Conservation (phyloP, 1,284 basidiomycete species). For the Ganoderma multipileum region DNA sequence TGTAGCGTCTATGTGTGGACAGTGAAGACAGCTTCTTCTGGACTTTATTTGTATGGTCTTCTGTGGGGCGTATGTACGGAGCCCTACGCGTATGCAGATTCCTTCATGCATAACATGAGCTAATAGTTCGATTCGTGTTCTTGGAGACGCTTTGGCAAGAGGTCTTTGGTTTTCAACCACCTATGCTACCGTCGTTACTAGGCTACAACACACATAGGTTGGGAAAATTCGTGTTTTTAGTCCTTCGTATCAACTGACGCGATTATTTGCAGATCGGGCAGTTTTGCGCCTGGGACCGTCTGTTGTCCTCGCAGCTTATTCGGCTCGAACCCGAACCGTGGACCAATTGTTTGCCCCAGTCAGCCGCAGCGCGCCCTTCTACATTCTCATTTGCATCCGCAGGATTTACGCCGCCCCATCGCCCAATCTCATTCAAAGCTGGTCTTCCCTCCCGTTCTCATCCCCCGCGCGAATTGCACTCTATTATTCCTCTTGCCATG, state of each 20-base stretch:
- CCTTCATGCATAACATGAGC: background rate
- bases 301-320: background rate
- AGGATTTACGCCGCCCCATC: background rate
- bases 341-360: background rate
- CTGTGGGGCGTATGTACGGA: slow-evolving; percentile 1
- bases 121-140: background rate
- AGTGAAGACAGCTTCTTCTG: background rate
- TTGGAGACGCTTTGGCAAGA: background rate
- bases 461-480: background rate
- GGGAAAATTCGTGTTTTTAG: background rate
- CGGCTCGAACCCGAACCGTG: background rate
- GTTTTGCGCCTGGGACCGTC: background rate
- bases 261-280: background rate
- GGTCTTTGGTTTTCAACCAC: background rate
- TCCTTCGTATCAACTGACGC: background rate
- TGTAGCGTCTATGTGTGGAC: background rate
- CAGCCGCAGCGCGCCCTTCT: background rate
- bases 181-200: background rate
- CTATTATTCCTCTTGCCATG: background rate
- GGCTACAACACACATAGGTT: background rate
- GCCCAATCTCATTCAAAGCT: background rate
- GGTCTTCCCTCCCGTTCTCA: background rate
- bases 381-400: background rate
- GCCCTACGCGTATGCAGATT: background rate
- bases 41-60: background rate